Evolutionary conservation across 2,329 filamentous ascomycete species (phyloP).

Genomic region (Paramyrothecium roridum): DNA sequence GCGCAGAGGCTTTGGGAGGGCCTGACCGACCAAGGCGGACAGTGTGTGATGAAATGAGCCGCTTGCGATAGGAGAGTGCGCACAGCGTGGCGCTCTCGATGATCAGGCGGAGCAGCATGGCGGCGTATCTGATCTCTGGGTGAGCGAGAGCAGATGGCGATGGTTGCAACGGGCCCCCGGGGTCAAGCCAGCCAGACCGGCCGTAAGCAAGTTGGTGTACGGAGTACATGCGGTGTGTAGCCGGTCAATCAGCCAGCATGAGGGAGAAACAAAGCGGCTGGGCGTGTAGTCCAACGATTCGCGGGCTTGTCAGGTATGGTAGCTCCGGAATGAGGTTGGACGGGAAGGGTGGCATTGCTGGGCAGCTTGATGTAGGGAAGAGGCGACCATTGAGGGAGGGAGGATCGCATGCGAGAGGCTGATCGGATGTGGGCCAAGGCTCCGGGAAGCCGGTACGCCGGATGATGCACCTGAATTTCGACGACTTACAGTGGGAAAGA

Average conservation of each 20-base stretch:
- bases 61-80: neutral
- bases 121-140: neutral
- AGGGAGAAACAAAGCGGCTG: neutral
- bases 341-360: neutral
- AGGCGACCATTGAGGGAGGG: too few species aligned
- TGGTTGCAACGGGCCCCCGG: neutral
- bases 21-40: neutral
- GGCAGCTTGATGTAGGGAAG: too few species aligned
- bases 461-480: neutral
- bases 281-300: too few species aligned
- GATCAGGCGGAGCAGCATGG: neutral
- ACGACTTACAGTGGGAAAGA: neutral
- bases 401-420: too few species aligned
- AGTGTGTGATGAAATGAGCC: neutral
- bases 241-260: neutral
- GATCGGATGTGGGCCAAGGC: neutral
- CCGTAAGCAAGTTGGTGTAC: neutral
- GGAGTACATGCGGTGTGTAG: neutral
- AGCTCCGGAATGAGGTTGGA: neutral
- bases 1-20: neutral
- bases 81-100: neutral
- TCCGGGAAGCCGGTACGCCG: neutral
- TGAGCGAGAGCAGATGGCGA: neutral
- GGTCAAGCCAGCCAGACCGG: too few species aligned
- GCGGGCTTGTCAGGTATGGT: too few species aligned